These are phyloP conservation scores for Candida germanica DNA, from an alignment of 805 yeast species.

Conservation along the genomic window DNA sequence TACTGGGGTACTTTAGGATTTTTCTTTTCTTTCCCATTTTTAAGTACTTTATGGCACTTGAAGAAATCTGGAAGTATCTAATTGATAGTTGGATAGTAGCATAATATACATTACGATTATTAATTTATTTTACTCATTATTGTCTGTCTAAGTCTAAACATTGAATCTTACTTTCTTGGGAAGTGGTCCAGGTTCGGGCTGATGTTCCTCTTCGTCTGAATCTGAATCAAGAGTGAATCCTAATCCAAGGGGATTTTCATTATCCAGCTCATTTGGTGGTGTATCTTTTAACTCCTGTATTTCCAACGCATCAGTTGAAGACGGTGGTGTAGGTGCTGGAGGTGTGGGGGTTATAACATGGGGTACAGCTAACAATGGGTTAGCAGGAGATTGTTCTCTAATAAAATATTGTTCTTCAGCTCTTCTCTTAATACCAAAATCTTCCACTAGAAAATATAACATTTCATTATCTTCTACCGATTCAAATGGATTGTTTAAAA, in stretches of 20 bases:
- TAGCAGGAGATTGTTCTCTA: too few species aligned
- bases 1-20: conserved; percentile 74
- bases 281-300: too few species aligned
- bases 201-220: background rate
- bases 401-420: background rate
- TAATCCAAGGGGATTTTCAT: conserved; percentile 7
- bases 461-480: conserved; percentile 10
- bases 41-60: conserved; percentile 75
- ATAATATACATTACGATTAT: conserved; percentile 4
- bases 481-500: conserved; percentile 10
- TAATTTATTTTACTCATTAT: background rate
- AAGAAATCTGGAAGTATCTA: conserved; percentile 68
- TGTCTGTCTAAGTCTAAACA: too few species aligned
- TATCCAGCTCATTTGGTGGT: too few species aligned
- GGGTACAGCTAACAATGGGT: too few species aligned
- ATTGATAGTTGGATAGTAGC: conserved; percentile 3
- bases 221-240: conserved; percentile 11
- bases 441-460: conserved; percentile 6
- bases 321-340: too few species aligned
- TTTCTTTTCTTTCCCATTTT: conserved; percentile 61
- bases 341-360: too few species aligned
- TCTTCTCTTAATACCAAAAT: conserved; percentile 10
- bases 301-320: too few species aligned
- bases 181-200: conserved; percentile 8
- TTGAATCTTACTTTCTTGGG: conserved; percentile 34